These are phyloP conservation scores for Pseudomassariella vexata DNA, from an alignment of 2,329 filamentous ascomycete genomes.

Conservation along the genomic window DNA sequence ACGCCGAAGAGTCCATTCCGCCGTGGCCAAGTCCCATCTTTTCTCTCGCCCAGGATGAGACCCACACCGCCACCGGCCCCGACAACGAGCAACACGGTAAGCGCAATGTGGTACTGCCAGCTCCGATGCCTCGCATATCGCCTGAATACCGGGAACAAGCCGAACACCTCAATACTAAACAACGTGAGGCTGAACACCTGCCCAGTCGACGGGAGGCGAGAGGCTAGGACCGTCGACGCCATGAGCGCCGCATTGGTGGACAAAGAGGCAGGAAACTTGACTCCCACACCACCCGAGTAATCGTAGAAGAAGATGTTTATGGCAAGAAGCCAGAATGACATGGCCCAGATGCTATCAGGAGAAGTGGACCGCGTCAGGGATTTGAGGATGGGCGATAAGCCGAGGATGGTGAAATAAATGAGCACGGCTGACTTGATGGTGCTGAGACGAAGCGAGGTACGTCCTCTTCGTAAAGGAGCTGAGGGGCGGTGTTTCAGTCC, in stretches of 20 bases:
- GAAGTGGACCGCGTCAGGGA: slow-evolving; percentile 92
- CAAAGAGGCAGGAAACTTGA: slow-evolving; percentile 65
- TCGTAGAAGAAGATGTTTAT: slow-evolving; percentile 99
- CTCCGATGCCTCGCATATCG: slow-evolving; percentile 77
- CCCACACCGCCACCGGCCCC: slow-evolving; percentile 76
- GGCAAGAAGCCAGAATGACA: slow-evolving; percentile 85
- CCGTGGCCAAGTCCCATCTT: slow-evolving; percentile 40
- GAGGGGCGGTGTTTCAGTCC: slow-evolving; percentile 27
- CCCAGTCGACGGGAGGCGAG: slow-evolving; percentile 79
- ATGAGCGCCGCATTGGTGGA: slow-evolving; percentile 96
- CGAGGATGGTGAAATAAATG: slow-evolving; percentile 88
- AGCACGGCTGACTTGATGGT: slow-evolving; percentile 89
- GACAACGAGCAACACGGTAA: slow-evolving; percentile 72
- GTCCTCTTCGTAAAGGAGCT: slow-evolving; percentile 29
- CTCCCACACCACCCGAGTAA: slow-evolving; percentile 67
- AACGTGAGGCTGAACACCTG: slow-evolving; percentile 93
- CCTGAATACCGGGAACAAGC: slow-evolving; percentile 95
- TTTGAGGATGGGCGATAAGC: slow-evolving; percentile 90
- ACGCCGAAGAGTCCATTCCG: slow-evolving; percentile 63
- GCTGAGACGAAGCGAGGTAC: slow-evolving; percentile 52
- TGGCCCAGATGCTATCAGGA: slow-evolving; percentile 93
- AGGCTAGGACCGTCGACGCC: slow-evolving; percentile 91
- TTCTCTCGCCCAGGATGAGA: slow-evolving; percentile 45
- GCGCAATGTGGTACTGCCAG: slow-evolving; percentile 71
- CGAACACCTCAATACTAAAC: slow-evolving; percentile 96